phyloP scores from a whole-genome alignment of 2,329 filamentous ascomycete genomes.

The Westerdykella ornata region DNA sequence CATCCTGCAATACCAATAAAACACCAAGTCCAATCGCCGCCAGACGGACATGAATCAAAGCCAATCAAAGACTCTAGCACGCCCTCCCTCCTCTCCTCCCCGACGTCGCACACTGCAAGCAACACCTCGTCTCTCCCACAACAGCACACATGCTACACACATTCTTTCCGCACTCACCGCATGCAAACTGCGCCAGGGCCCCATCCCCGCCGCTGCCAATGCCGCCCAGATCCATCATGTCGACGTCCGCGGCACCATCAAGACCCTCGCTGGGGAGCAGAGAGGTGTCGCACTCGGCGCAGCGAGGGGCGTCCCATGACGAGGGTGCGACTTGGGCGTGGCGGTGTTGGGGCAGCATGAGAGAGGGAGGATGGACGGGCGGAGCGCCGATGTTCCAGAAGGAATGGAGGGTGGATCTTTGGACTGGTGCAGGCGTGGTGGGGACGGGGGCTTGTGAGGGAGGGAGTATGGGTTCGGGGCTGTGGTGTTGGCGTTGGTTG shows the following conservation, averaged over 20 bases:
- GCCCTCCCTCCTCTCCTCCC: conserved; percentile 8
- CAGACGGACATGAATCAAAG: neutral
- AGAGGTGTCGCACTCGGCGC: conserved; percentile 42
- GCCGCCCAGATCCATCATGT: conserved; percentile 21
- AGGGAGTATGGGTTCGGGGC: conserved; percentile 24
- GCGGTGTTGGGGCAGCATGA: conserved; percentile 6
- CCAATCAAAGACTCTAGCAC: conserved; percentile 6
- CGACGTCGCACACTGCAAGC: conserved; percentile 37
- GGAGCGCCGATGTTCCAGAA: conserved; percentile 42
- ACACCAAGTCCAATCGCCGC: neutral
- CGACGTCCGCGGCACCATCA: conserved; percentile 34
- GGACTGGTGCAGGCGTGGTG: conserved; percentile 16
- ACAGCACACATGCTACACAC: conserved; percentile 42
- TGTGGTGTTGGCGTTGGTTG: conserved; percentile 23
- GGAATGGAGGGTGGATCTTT: conserved; percentile 43
- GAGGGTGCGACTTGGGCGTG: conserved; percentile 4
- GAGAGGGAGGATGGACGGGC: conserved; percentile 18
- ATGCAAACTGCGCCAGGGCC: conserved; percentile 28
- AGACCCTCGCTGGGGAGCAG: conserved; percentile 28
- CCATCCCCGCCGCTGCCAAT: conserved; percentile 7
- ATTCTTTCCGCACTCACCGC: conserved; percentile 33
- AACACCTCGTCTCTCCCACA: conserved; percentile 32
- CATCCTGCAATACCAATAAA: neutral
- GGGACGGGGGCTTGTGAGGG: conserved; percentile 9
- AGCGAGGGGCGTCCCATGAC: conserved; percentile 19